A percentile compares a stretch with the other conserved stretches of the same genome.
Evolutionary conservation across 352 stramenopile species (phyloP).

Genomic region (Phytopythium oedochilum): DNA sequence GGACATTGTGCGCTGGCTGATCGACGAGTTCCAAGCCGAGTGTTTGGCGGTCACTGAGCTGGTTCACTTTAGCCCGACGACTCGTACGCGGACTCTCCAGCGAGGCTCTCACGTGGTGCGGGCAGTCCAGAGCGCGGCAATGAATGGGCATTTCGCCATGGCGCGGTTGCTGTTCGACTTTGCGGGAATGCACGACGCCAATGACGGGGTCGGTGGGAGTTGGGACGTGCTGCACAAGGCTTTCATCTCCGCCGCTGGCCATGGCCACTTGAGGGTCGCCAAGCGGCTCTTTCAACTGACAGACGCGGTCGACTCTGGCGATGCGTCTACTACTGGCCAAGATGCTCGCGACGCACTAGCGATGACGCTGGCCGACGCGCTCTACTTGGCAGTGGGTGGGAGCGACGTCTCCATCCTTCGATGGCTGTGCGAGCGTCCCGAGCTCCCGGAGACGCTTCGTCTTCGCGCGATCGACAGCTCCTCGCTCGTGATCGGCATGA

Average conservation of each 20-base stretch:
- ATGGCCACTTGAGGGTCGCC: neutral
- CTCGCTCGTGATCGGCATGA: neutral
- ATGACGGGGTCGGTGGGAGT: neutral
- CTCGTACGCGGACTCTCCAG: neutral
- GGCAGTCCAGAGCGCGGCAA: neutral
- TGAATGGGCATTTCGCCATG: neutral
- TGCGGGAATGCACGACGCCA: neutral
- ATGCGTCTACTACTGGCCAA: neutral
- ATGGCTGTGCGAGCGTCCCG: neutral
- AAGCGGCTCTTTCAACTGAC: neutral
- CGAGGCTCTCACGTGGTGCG: neutral
- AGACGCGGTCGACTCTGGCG: neutral
- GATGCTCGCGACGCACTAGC: neutral
- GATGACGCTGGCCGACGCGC: neutral
- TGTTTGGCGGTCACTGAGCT: neutral
- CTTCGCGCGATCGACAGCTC: neutral
- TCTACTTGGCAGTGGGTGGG: neutral
- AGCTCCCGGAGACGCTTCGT: neutral
- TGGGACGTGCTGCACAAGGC: neutral
- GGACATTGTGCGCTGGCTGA: neutral
- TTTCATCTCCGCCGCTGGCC: neutral
- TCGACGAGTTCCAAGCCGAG: neutral
- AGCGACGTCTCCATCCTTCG: neutral
- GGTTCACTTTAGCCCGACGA: neutral
- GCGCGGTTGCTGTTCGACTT: neutral